These are phyloP conservation scores for Kernera saxatilis DNA, from an alignment of 345 rosid species.

Conservation along the genomic window DNA sequence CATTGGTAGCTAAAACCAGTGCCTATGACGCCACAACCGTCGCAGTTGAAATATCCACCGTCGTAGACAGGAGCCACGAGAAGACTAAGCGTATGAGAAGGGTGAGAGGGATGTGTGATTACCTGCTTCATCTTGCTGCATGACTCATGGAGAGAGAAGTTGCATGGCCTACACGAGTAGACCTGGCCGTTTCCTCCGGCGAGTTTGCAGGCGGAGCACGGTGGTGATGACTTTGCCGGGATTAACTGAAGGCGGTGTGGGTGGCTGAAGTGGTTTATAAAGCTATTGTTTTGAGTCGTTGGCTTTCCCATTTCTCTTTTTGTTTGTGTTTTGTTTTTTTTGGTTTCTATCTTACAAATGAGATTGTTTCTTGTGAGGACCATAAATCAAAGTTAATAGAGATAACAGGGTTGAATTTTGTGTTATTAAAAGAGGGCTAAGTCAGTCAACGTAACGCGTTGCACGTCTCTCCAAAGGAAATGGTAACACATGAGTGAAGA, in stretches of 20 bases:
- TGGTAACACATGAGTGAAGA: background rate
- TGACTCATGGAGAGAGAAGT: slow-evolving; percentile 47
- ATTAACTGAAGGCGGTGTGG: slow-evolving; percentile 48
- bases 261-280: slow-evolving; percentile 49
- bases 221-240: slow-evolving; percentile 18
- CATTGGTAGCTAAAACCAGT: slow-evolving; percentile 58
- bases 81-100: slow-evolving; percentile 43
- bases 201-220: slow-evolving; percentile 44
- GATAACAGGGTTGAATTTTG: slow-evolving; percentile 19
- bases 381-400: background rate
- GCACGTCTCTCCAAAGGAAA: slow-evolving; percentile 19
- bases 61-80: slow-evolving; percentile 42
- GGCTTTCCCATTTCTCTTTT: slow-evolving; percentile 40
- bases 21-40: slow-evolving; percentile 46
- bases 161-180: slow-evolving; percentile 51
- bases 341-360: background rate
- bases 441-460: slow-evolving; percentile 27
- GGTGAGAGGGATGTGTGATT: slow-evolving; percentile 56
- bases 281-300: slow-evolving; percentile 17
- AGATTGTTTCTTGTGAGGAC: background rate
- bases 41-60: slow-evolving; percentile 44
- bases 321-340: background rate
- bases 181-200: slow-evolving; percentile 29
- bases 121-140: slow-evolving; percentile 51
- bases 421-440: slow-evolving; percentile 11